Base-by-base conservation (phyloP, 257 asterid genomes). In the Solanum rostratum region DNA sequence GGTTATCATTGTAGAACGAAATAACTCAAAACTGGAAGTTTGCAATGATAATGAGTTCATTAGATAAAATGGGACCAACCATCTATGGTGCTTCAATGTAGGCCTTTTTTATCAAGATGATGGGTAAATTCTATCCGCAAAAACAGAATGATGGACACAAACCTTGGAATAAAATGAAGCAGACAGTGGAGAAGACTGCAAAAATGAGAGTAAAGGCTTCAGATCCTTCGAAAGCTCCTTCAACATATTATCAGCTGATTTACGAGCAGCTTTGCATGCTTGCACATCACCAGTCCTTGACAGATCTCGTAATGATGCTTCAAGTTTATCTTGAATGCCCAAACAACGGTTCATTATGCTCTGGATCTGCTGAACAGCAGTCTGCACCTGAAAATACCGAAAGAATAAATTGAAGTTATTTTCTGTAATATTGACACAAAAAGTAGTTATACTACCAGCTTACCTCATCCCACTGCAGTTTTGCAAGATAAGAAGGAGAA, bases 391-490 rank as follows among this genome's bases (percentile, higher is more conserved):
- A 81, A 80, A 88, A 84, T 29, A 70, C 53, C 7, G 2, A 9
- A 73, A 16, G 8, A 24, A 49, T 49, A 63, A 0, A 10, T 24
- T 62, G 5, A 30, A 80, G 57, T 29, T 65, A 57, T 80, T 41
- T 74, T 60, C 60, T 45, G 80, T 60, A 22, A 37, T 62, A 20
- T 63, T 71, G 82, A 84, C 27, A 57, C 19, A 53, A 79, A 73
- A 80, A 84, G 81, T 85, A 5, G 45, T 54, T 49, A 76, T 59
- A 80, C 50, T 27, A 5, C 79, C 14, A 33, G 41, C 84, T 49
- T 87, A 93, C 99, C 98, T 95, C 99, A 84, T 96, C 98, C 98
- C 99, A 95, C 84, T 96, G 99, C 87, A 93, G 94, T 87, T 93
- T 95, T 71, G 99, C 98, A 53, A 95, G 85, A 88, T 95, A 93